A percentile compares a stretch with the other conserved stretches of the same genome.
Conservation (phyloP, 345 rosid genomes). For the Syzygium jambos region DNA sequence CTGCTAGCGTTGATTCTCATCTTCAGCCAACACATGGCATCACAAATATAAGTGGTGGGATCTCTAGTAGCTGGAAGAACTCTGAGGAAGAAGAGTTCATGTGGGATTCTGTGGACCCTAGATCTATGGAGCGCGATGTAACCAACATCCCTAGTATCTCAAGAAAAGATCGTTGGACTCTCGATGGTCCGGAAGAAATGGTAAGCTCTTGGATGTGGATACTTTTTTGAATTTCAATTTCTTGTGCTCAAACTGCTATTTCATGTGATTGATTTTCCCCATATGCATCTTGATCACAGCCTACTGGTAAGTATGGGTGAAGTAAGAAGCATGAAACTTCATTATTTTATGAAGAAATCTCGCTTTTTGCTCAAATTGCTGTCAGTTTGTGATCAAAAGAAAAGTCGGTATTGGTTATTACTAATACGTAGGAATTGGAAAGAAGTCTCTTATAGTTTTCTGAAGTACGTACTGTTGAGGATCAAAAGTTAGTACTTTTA, state of each 20-base stretch:
- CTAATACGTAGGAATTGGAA: neutral
- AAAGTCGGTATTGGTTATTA: neutral
- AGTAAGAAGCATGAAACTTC: neutral
- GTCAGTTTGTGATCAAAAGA: neutral
- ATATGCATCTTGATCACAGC: neutral
- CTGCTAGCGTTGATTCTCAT: slow-evolving; percentile 29
- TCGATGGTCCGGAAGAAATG: slow-evolving; percentile 56
- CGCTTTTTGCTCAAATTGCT: neutral
- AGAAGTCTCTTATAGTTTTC: neutral
- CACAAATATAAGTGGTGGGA: slow-evolving; percentile 30
- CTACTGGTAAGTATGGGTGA: neutral
- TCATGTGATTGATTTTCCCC: neutral
- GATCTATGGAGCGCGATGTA: slow-evolving; percentile 50
- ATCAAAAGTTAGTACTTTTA: neutral
- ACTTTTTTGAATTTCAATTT: neutral
- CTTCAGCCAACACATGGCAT: slow-evolving; percentile 20
- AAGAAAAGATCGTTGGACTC: slow-evolving; percentile 43
- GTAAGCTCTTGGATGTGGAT: slow-evolving; percentile 25
- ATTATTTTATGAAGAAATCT: neutral
- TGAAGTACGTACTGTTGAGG: neutral
- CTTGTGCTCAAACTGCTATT: neutral
- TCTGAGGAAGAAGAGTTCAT: slow-evolving; percentile 95
- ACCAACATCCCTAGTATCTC: slow-evolving; percentile 26
- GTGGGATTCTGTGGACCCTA: slow-evolving; percentile 83
- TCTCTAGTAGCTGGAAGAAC: slow-evolving; percentile 79